A percentile compares a stretch with the other conserved stretches of the same genome.
phyloP scores from a whole-genome alignment of 2,329 filamentous ascomycete genomes.

The Colletotrichum sp. region DNA sequence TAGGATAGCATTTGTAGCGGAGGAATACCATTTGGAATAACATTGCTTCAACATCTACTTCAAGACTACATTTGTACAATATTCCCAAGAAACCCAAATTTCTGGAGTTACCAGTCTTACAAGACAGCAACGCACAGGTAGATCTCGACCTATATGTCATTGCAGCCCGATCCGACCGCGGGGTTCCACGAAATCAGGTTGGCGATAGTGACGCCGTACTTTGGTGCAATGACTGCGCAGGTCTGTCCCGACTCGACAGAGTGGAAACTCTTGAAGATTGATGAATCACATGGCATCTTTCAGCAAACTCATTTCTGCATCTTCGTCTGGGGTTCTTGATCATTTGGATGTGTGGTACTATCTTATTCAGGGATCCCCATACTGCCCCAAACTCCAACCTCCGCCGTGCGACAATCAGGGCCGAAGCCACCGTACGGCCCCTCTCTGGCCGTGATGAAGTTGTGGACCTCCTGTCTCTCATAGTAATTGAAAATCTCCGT shows the following conservation, averaged over 20 bases:
- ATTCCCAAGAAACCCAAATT: background rate
- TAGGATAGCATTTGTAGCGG: background rate
- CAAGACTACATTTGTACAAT: background rate
- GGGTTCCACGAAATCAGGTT: constrained; percentile 4
- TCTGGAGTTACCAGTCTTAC: background rate
- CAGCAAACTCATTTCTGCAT: background rate
- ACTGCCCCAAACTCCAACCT: background rate
- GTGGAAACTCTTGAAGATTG: constrained; percentile 14
- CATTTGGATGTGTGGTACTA: background rate
- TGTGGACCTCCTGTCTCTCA: background rate
- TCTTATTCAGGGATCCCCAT: background rate
- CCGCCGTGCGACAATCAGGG: background rate
- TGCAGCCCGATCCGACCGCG: background rate
- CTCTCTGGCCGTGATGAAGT: background rate
- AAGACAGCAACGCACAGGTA: background rate
- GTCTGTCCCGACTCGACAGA: background rate
- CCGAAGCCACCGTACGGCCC: background rate
- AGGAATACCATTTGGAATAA: background rate
- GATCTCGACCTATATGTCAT: background rate
- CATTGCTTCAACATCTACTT: background rate
- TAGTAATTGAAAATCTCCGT: background rate
- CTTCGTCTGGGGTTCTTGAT: background rate
- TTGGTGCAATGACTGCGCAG: constrained; percentile 6
- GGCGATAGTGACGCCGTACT: background rate
- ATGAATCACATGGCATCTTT: background rate